Conservation (phyloP, 73 alveolate genomes). For the Stentor roeselii region DNA sequence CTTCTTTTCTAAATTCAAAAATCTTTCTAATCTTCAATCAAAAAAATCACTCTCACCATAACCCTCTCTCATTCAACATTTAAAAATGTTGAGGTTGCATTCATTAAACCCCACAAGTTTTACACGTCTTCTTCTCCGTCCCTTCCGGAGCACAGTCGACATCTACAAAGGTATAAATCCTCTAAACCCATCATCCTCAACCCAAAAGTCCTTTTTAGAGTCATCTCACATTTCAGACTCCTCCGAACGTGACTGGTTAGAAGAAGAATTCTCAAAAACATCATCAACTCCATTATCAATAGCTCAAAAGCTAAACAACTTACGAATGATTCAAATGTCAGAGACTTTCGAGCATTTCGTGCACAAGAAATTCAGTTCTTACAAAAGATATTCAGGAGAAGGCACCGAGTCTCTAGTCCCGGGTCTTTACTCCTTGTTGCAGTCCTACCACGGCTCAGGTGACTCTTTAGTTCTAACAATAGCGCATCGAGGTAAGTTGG, state of each 20-base stretch:
- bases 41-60: no score
- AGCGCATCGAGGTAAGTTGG: slow-evolving; percentile 73
- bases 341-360: slow-evolving; percentile 59
- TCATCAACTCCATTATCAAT: neutral
- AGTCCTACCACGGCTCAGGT: slow-evolving; percentile 33
- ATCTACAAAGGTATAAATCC: neutral
- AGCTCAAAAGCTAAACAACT: neutral
- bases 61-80: no score
- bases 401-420: slow-evolving; percentile 60
- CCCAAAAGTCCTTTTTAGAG: neutral
- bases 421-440: slow-evolving; percentile 47
- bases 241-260: neutral
- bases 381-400: slow-evolving; percentile 67
- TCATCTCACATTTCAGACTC: neutral
- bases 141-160: neutral
- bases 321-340: slow-evolving; percentile 35
- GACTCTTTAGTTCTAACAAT: slow-evolving; percentile 51
- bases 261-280: slow-evolving; percentile 25
- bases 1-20: no score
- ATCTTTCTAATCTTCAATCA: no score
- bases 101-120: neutral
- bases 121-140: neutral
- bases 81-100: neutral
- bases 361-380: slow-evolving; percentile 57
- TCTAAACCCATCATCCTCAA: neutral